Base-by-base conservation (phyloP, 1,139 yeast genomes). In the Arxiozyma slooffiae region DNA sequence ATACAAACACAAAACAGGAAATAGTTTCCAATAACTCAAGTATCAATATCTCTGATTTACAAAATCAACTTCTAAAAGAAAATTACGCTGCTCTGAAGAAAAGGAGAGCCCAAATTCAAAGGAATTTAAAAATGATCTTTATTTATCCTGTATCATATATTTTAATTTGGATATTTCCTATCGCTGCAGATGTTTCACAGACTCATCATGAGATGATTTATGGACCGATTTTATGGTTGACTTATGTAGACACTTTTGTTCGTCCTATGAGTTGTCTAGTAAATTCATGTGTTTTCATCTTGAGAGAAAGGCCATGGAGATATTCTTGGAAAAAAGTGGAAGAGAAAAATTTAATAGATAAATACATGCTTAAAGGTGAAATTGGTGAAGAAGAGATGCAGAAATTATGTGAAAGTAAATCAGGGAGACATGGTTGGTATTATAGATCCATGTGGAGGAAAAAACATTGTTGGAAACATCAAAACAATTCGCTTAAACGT, bases 101-200 rank as follows among this genome's bases (percentile, higher is more conserved):
- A 51, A 73, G 92, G 34, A 81, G 87, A 57, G 68, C 75, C 39
- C 75, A 79, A 57, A 85, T 89, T 51, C 81, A 83, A 61, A 81
- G 82, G 53, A 96, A 88, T 67, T 81, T 87, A 77, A 81, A 81
- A 57, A 75, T 85, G 20, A 83, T 89, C 48, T 87, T 89, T 66
- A 75, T 89, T 41, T 89, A 89, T 64, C 97, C 97, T 1, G 71
- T 84, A 41, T 85, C 95, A 1, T 89, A 87, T 65, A 73, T 85
- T 51, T 72, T 85, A 41, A 69, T 88, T 47, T 88, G 96, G 96
- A 64, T 83, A 17, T 82, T 86, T 57, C 96, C 96, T 0, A 78
- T 87, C 55, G 76, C 83, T n/a, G 75, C 81, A 41, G 85, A 84
- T 60, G 72, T 80, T 47, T 74, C 86, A 7, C 86, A 81, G 63